Evolutionary conservation across 2,329 filamentous ascomycete genomes (phyloP).

Genomic region (Fusarium nelsonii): DNA sequence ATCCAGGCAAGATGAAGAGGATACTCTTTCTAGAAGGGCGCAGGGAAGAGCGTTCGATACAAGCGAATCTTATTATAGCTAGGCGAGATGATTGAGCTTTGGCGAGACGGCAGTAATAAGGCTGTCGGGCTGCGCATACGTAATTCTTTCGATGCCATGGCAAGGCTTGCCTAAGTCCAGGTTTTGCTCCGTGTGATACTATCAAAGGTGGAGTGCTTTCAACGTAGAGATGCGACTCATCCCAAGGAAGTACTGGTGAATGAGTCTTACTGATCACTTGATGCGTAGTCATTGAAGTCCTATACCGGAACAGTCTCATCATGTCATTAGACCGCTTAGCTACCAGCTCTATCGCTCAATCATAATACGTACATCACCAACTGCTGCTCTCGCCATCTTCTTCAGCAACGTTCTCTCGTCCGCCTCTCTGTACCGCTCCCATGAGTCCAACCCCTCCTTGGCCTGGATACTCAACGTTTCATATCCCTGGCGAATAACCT

Average conservation of each 20-base stretch:
- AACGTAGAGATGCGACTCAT: not conserved
- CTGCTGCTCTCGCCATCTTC: slow-evolving; percentile 83
- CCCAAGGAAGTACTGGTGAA: not conserved
- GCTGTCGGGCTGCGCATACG: not conserved
- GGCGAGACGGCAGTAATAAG: not conserved
- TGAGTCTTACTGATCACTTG: not conserved
- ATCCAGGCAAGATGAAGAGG: not conserved
- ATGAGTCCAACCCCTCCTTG: slow-evolving; percentile 85
- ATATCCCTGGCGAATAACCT: slow-evolving; percentile 96
- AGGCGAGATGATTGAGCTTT: not conserved
- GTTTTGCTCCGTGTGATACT: not conserved
- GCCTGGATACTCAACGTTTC: slow-evolving; percentile 93
- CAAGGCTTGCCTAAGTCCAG: not conserved
- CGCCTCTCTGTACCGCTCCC: slow-evolving; percentile 88
- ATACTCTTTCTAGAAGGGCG: not conserved
- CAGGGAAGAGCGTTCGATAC: not conserved
- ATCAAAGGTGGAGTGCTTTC: not conserved
- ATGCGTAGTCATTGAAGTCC: not conserved
- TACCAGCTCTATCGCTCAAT: slow-evolving; percentile 55
- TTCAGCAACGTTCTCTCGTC: slow-evolving; percentile 88
- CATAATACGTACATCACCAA: slow-evolving; percentile 69
- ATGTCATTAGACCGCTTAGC: slow-evolving; percentile 16
- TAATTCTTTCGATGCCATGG: not conserved
- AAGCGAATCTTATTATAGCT: not conserved
- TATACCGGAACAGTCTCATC: not conserved